Conservation (phyloP, 805 yeast genomes). For the Saccharomycopsis sp. region DNA sequence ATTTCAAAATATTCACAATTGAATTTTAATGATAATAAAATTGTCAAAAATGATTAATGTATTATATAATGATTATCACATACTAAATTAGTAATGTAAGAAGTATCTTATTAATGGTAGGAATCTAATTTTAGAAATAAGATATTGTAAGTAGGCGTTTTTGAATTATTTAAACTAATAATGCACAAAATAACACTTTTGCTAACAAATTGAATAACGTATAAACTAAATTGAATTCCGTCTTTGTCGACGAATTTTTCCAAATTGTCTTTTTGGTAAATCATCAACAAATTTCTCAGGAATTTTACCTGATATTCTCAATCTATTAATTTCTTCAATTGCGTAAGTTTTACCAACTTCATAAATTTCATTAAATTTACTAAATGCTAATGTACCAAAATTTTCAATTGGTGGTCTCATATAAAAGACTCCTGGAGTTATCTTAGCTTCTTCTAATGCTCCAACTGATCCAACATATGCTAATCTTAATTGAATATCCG, state of each 20-base stretch:
- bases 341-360: constrained; percentile 74
- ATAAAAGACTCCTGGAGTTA: constrained; percentile 74
- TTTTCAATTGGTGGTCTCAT: constrained; percentile 90
- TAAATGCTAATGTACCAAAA: constrained; percentile 87
- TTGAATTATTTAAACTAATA: too few relatives aligned
- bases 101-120: too few relatives aligned
- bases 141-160: too few relatives aligned
- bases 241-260: constrained; percentile 31
- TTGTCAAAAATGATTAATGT: too few relatives aligned
- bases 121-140: too few relatives aligned
- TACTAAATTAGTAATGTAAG: too few relatives aligned
- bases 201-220: neutral
- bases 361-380: constrained; percentile 82
- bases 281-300: constrained; percentile 48
- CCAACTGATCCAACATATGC: constrained; percentile 94
- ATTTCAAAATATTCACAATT: too few relatives aligned
- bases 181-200: neutral
- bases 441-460: constrained; percentile 81
- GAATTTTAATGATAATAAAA: too few relatives aligned
- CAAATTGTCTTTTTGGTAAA: constrained; percentile 22
- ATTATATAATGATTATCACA: too few relatives aligned
- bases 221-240: constrained; percentile 47
- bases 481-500: constrained; percentile 85
- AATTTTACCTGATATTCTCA: constrained; percentile 42
- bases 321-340: constrained; percentile 38